Conservation (phyloP, 75 land plant genomes). For the Cryptomeria japonica region DNA sequence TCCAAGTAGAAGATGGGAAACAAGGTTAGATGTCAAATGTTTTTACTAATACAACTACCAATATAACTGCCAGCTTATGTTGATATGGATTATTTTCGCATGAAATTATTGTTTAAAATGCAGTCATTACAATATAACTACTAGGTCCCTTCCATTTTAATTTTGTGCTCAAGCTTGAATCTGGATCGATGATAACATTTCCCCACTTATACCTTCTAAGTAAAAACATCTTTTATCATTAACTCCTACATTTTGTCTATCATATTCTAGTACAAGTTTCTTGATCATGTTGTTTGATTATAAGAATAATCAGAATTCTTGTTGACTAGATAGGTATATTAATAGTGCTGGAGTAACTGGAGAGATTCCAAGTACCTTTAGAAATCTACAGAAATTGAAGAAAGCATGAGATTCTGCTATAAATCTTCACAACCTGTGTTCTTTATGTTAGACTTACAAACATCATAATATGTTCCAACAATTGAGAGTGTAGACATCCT, state of each 20-base stretch:
- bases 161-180: too few species aligned
- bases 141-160: too few species aligned
- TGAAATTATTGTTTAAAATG: too few species aligned
- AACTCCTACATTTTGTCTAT: not conserved
- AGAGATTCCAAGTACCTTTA: conserved; percentile 23
- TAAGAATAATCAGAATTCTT: not conserved
- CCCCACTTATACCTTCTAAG: too few species aligned
- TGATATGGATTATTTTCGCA: too few species aligned
- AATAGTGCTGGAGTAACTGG: conserved; percentile 33
- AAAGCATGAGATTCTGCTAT: conserved; percentile 13
- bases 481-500: not conserved
- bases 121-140: too few species aligned
- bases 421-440: not conserved
- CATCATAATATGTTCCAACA: not conserved
- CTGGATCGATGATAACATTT: too few species aligned
- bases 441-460: not conserved
- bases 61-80: too few species aligned
- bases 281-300: not conserved
- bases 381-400: conserved; percentile 17
- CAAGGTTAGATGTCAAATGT: too few species aligned
- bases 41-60: too few species aligned
- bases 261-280: not conserved
- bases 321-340: conserved; percentile 24
- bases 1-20: too few species aligned
- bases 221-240: too few species aligned